Conservation (phyloP, 2,329 filamentous ascomycete genomes). For the Geosmithia morbida region DNA sequence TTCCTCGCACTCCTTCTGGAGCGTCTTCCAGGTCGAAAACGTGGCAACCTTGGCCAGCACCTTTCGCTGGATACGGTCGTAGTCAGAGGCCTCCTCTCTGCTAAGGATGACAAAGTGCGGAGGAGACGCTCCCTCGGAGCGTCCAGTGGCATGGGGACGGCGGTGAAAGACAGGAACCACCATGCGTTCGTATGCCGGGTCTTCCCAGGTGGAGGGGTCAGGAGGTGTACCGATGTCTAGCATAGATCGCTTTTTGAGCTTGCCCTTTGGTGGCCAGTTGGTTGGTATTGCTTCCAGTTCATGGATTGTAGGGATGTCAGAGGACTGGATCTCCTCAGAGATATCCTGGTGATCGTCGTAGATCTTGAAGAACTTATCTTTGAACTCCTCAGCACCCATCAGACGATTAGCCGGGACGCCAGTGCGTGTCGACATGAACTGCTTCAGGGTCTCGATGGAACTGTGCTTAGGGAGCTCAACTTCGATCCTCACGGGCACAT, state of each 20-base stretch:
- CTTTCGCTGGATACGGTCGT: conserved; percentile 67
- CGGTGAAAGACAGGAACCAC: conserved; percentile 61
- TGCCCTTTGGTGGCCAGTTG: conserved; percentile 50
- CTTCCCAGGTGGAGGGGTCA: conserved; percentile 39
- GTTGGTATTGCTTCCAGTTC: conserved; percentile 70
- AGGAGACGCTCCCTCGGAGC: conserved; percentile 20
- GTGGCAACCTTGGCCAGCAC: conserved; percentile 61
- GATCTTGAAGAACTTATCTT: conserved; percentile 72
- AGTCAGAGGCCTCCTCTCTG: conserved; percentile 49
- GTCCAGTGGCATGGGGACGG: conserved; percentile 16
- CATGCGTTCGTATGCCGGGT: conserved; percentile 48
- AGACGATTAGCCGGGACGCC: conserved; percentile 51
- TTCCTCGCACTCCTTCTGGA: conserved; percentile 30
- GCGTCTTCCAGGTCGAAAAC: conserved; percentile 56
- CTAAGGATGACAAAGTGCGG: conserved; percentile 65
- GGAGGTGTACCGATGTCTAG: conserved; percentile 26
- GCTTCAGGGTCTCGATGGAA: conserved; percentile 54
- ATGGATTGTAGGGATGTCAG: conserved; percentile 53
- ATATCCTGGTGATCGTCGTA: conserved; percentile 57
- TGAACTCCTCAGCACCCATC: conserved; percentile 74
- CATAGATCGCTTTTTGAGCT: conserved; percentile 34
- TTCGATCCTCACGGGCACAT: conserved; percentile 54
- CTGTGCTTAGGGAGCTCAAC: conserved; percentile 71
- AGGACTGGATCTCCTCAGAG: conserved; percentile 55
- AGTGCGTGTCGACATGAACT: conserved; percentile 52